Base-by-base conservation (phyloP, 352 stramenopile genomes). In the Salisapilia sapeloensis region DNA sequence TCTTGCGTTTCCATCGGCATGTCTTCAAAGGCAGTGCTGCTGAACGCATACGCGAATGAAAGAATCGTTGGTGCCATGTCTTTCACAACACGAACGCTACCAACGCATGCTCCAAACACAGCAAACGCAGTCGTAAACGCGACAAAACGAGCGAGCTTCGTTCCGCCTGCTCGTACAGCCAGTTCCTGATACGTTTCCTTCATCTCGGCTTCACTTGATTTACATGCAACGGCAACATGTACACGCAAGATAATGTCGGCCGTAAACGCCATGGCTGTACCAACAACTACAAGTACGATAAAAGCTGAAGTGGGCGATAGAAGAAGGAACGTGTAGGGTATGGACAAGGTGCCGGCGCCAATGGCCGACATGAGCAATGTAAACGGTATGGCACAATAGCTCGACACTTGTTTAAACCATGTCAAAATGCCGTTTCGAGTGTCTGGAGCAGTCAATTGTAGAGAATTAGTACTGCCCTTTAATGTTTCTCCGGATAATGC, bases 21-120 rank as follows among this genome's bases (percentile, higher is more conserved):
- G 6, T 46, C 12, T 10, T 60, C 29, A 48, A 58, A 54, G 7
- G 15, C 25, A 23, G 29, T 28, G 24, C 17, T 43, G 5, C 8
- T 24, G 2, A 32, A 36, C n/a, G 62, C 14, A 23, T 60, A 60
- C 8, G 63, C 32, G 8, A 65, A 38, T 18, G 52, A 40, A 16
- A 82, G 13, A 15, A 85, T 46, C 34, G 57, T 48, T n/a, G 65
- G 70, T 23, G 53, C 63, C 55, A 85, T 79, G 46, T 85, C 70
- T 16, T 61, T 57, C 23, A 82, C 63, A 24, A 85, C 65, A 20
- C 67, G 42, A 10, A 85, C 44, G 20, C 70, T 80, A 10, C 70
- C 70, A 11, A 85, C 65, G 35, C 70, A 85, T 0, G 65, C 70
- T 24, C 70, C 70, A 48, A 82, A 85, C 14, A 85, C 63, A 2